Evolutionary conservation across 352 stramenopile genomes (phyloP).

Genomic region (Phytophthora vignae): DNA sequence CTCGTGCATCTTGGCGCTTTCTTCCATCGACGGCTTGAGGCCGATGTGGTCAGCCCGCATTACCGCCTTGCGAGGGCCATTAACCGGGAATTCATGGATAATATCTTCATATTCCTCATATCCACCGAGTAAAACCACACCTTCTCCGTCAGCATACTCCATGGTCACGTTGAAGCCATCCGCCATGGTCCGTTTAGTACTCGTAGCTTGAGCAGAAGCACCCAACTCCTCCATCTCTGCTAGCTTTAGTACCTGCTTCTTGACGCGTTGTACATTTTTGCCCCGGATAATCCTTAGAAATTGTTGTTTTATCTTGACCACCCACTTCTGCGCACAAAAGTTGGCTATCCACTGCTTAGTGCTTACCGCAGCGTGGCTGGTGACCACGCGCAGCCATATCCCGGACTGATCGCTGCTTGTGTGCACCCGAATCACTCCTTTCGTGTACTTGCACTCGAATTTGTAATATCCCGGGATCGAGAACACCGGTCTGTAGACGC

Average conservation of each 20-base stretch:
- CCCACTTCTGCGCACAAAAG: not conserved
- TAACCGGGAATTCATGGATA: not conserved
- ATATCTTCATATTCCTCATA: not conserved
- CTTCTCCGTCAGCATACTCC: not conserved
- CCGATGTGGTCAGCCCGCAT: slow-evolving; percentile 1
- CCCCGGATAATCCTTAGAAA: not conserved
- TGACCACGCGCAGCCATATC: not conserved
- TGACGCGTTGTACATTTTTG: not conserved
- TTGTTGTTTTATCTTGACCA: not conserved
- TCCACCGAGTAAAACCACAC: not conserved
- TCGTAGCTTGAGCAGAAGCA: not conserved
- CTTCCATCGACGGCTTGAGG: slow-evolving; percentile 1
- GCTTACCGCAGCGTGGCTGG: not conserved
- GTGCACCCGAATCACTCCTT: slow-evolving; percentile 2
- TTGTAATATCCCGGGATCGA: not conserved
- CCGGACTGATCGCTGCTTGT: not conserved
- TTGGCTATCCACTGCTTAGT: not conserved
- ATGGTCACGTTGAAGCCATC: not conserved
- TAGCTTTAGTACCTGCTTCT: not conserved
- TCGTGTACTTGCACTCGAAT: not conserved
- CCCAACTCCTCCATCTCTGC: not conserved
- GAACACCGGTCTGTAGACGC: not conserved
- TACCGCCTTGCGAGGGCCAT: not conserved
- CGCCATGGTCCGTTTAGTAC: not conserved
- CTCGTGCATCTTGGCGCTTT: not conserved